Evolutionary conservation across 345 rosid genomes (phyloP).

Genomic region (Trapa bicornis): DNA sequence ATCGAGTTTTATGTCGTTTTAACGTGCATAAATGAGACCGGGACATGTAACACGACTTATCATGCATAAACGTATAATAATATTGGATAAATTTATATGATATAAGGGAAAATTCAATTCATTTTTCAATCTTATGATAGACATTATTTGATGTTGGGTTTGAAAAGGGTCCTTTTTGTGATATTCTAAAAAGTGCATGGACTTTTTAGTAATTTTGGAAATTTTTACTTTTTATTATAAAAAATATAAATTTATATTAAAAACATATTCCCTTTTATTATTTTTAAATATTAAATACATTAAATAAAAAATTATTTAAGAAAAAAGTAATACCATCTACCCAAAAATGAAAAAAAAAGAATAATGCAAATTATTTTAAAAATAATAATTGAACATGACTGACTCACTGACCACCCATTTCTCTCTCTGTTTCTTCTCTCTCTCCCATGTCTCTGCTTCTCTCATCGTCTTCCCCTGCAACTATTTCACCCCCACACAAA

Average conservation of each 20-base stretch:
- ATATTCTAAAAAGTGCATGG: constrained; percentile 30
- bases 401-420: constrained; percentile 41
- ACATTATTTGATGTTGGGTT: constrained; percentile 10
- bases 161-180: constrained; percentile 62
- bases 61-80: too few species aligned
- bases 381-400: constrained; percentile 20
- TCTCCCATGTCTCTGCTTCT: constrained; percentile 17
- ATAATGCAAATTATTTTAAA: constrained; percentile 7
- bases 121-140: too few species aligned
- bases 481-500: constrained; percentile 46
- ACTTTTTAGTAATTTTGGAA: constrained; percentile 35
- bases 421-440: constrained; percentile 14
- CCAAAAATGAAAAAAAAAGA: not conserved
- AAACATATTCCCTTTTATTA: too few species aligned
- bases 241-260: too few species aligned
- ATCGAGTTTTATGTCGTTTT: too few species aligned
- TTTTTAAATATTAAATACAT: too few species aligned
- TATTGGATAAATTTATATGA: too few species aligned
- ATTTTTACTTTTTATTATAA: too few species aligned
- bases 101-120: too few species aligned
- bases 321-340: too few species aligned
- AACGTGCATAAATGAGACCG: too few species aligned
- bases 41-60: too few species aligned
- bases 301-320: not conserved
- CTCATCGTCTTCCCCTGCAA: constrained; percentile 22